A percentile compares a stretch with the other conserved stretches of the same genome.
phyloP scores from a whole-genome alignment of 495 filamentous ascomycete species.

The Penicillium paxilli region DNA sequence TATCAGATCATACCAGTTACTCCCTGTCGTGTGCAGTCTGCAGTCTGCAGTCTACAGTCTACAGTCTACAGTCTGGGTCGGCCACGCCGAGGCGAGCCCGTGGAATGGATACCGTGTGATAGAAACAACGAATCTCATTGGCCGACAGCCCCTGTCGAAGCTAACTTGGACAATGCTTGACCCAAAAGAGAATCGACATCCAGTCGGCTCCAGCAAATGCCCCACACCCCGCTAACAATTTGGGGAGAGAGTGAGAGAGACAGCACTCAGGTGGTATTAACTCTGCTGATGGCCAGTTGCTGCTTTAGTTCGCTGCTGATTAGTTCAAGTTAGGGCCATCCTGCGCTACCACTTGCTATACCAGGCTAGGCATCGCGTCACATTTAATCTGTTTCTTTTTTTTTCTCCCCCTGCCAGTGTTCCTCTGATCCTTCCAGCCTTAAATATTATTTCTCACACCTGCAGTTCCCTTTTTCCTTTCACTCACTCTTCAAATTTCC shows the following conservation, averaged over 20 bases:
- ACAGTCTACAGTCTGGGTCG: neutral
- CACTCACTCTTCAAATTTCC: neutral
- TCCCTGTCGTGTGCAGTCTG: neutral
- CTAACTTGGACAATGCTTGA: neutral
- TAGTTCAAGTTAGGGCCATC: neutral
- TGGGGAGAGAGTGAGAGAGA: too few relatives aligned
- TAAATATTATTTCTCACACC: neutral
- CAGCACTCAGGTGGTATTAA: neutral
- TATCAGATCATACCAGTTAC: neutral
- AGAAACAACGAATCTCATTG: slow-evolving; percentile 7
- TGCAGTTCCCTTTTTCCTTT: too few relatives aligned
- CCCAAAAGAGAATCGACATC: neutral
- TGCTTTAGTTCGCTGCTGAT: neutral
- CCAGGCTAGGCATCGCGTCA: neutral
- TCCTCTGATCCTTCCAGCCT: neutral
- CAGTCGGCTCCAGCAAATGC: neutral
- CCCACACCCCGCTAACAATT: neutral
- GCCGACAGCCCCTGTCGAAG: neutral
- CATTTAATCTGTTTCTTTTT: neutral
- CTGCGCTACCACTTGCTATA: slow-evolving; percentile 3
- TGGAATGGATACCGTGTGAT: neutral
- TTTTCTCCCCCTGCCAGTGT: neutral
- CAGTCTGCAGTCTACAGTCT: neutral
- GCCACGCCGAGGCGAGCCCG: neutral
- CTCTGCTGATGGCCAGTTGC: neutral